Evolutionary conservation across 2,329 filamentous ascomycete species (phyloP).

Genomic region (Pseudocercospora musae): DNA sequence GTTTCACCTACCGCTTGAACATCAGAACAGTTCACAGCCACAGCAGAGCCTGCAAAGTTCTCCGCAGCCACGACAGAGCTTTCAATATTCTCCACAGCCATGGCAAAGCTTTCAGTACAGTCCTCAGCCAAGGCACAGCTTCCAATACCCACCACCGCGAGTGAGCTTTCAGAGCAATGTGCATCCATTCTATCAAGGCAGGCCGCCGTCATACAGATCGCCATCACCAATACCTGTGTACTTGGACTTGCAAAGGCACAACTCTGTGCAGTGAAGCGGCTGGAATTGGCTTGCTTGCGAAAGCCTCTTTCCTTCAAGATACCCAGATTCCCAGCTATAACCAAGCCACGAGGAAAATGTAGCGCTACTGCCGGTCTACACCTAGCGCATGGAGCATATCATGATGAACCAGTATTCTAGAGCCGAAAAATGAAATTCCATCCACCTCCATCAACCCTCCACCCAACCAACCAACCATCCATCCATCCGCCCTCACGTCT

Average conservation of each 20-base stretch:
- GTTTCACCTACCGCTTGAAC: background rate
- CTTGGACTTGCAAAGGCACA: background rate
- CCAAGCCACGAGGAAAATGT: too few species aligned
- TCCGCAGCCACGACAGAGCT: background rate
- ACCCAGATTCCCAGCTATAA: too few species aligned
- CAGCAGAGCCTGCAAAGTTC: background rate
- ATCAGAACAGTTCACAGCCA: background rate
- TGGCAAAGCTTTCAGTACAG: background rate
- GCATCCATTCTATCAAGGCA: background rate
- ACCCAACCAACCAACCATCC: too few species aligned
- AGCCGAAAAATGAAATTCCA: too few species aligned
- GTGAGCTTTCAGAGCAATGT: background rate
- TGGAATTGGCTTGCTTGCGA: background rate
- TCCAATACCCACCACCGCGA: background rate
- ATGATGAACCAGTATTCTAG: too few species aligned
- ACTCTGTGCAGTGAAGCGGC: background rate
- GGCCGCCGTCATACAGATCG: background rate
- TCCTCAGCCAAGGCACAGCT: background rate
- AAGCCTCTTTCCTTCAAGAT: background rate
- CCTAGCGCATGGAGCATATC: too few species aligned
- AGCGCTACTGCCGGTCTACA: too few species aligned
- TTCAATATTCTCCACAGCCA: background rate
- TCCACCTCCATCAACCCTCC: too few species aligned
- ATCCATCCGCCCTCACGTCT: too few species aligned
- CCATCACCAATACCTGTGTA: background rate